phyloP scores from a whole-genome alignment of 2,329 filamentous ascomycete species.

The Penicillium sclerotiorum region DNA sequence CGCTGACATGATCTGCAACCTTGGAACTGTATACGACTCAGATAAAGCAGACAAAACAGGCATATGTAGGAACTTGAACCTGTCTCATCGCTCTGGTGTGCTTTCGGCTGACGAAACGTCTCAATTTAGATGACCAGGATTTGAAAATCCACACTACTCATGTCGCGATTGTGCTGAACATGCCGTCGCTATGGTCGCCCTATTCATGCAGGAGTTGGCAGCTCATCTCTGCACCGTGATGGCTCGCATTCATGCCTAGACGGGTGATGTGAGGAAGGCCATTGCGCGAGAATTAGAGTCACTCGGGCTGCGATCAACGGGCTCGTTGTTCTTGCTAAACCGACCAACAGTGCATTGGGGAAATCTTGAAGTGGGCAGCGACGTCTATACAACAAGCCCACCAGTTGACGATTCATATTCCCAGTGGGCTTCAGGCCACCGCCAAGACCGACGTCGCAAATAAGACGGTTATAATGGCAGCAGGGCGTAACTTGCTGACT shows the following conservation, averaged over 20 bases:
- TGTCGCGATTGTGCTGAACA: constrained; percentile 16
- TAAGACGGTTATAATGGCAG: constrained; percentile 17
- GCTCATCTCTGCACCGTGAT: constrained; percentile 50
- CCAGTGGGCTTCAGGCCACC: constrained; percentile 1
- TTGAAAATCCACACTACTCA: constrained; percentile 15
- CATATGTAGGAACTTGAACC: constrained; percentile 19
- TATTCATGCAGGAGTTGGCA: constrained; percentile 40
- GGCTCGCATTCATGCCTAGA: constrained; percentile 54
- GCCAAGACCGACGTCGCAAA: constrained; percentile 9
- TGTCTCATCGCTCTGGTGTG: no score
- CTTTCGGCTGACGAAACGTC: constrained; percentile 14
- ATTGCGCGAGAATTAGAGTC: constrained; percentile 14
- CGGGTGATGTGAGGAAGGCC: constrained; percentile 44
- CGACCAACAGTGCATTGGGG: constrained; percentile 11
- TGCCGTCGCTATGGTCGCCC: constrained; percentile 20
- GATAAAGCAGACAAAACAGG: constrained; percentile 4
- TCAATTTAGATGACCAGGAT: constrained; percentile 16
- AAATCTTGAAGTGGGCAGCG: constrained; percentile 23
- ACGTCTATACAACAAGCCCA: constrained; percentile 21
- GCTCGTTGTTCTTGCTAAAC: constrained; percentile 7
- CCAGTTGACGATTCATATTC: constrained; percentile 18
- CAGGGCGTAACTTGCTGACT: constrained; percentile 18
- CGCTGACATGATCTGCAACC: constrained; percentile 14
- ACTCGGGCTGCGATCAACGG: constrained; percentile 8
- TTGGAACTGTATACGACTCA: background rate